Evolutionary conservation across 2,329 filamentous ascomycete genomes (phyloP).

Genomic region (Hypoxylon sp.): DNA sequence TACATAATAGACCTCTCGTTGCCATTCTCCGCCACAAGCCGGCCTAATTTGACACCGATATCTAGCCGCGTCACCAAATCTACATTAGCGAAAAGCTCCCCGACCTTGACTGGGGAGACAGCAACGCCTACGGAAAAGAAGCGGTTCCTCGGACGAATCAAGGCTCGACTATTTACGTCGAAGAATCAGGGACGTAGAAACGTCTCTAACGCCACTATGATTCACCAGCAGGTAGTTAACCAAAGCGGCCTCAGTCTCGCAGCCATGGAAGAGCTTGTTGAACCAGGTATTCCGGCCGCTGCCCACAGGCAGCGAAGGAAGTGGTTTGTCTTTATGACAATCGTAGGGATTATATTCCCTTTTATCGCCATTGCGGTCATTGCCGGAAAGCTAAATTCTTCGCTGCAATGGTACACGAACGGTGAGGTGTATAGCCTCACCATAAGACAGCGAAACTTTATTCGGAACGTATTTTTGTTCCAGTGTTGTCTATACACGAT

Average conservation of each 20-base stretch:
- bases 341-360: slow-evolving; percentile 62
- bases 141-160: neutral
- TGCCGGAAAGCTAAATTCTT: slow-evolving; percentile 61
- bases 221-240: neutral
- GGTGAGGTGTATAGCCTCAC: slow-evolving; percentile 62
- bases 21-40: slow-evolving; percentile 26
- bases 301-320: slow-evolving; percentile 53
- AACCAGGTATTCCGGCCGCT: slow-evolving; percentile 45
- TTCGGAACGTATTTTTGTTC: slow-evolving; percentile 49
- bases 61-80: slow-evolving; percentile 6
- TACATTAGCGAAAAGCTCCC: neutral
- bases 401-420: slow-evolving; percentile 65
- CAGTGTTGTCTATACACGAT: slow-evolving; percentile 43
- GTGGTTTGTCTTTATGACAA: slow-evolving; percentile 59
- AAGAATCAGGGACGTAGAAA: slow-evolving; percentile 11
- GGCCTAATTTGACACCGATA: neutral
- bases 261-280: slow-evolving; percentile 19
- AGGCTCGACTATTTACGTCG: neutral
- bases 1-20: slow-evolving; percentile 29
- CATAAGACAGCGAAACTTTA: slow-evolving; percentile 55
- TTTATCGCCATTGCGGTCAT: slow-evolving; percentile 64
- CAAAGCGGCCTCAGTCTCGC: slow-evolving; percentile 32
- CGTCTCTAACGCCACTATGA: neutral
- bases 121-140: slow-evolving; percentile 8
- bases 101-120: slow-evolving; percentile 8